Conservation (phyloP, 805 yeast species). For the Kodamaea leandrae region DNA sequence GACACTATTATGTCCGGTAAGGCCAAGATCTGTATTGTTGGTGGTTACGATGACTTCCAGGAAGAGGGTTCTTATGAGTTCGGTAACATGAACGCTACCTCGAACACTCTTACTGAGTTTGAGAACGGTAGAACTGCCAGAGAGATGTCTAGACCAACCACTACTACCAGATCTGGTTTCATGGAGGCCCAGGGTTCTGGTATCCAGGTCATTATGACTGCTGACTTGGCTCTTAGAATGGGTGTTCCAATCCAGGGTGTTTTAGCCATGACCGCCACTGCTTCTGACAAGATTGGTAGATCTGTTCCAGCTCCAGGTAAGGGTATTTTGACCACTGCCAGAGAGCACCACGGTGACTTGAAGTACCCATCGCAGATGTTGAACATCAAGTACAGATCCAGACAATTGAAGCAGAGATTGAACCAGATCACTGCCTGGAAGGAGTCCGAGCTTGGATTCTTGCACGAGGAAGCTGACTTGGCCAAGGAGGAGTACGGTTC, state of each 20-base stretch:
- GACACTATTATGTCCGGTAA: conserved; percentile 91
- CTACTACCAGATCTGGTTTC: conserved; percentile 94
- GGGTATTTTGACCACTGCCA: conserved; percentile 97
- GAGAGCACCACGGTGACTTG: conserved; percentile 82
- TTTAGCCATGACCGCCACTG: conserved; percentile 92
- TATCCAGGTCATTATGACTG: conserved; percentile 94
- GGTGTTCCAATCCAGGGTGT: conserved; percentile 99
- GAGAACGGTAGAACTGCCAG: conserved; percentile 96
- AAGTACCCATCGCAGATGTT: conserved; percentile 77
- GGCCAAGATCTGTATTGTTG: conserved; percentile 94
- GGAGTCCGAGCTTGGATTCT: conserved; percentile 69
- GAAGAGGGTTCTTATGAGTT: conserved; percentile 98
- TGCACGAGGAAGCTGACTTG: conserved; percentile 67
- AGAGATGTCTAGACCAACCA: conserved; percentile 98
- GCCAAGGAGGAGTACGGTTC: conserved; percentile 51
- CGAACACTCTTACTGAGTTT: conserved; percentile 81
- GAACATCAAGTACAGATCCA: conserved; percentile 87
- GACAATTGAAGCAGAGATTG: conserved; percentile 82
- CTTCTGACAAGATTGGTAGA: conserved; percentile 97
- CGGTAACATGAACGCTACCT: conserved; percentile 98
- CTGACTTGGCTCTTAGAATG: conserved; percentile 91
- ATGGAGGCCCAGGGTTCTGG: conserved; percentile 99
- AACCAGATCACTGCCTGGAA: conserved; percentile 80
- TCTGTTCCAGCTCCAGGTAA: conserved; percentile 99
- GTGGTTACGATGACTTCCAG: conserved; percentile 99